Evolutionary conservation across 164 flowering plant species (phyloP), one percentile per base, ranked within the genome.

Genomic region (Platanus orientalis): DNA sequence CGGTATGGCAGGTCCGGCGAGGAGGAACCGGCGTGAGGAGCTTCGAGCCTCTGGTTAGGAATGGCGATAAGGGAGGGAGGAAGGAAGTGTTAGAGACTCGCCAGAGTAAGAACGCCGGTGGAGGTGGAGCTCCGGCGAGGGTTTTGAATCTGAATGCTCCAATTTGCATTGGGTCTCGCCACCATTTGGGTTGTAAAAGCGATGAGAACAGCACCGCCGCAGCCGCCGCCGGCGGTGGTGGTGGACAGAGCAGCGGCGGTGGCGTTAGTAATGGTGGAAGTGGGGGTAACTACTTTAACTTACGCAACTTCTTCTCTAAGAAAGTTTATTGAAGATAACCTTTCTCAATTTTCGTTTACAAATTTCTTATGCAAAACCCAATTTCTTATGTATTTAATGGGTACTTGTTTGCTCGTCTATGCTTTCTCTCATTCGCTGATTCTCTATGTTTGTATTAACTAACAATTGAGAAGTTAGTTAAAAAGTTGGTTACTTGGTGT

Each of bases 1-100:
- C 96, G 0, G 90, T 88, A 16, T 88, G 98, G 96, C 94, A 84
- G 72, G 80, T 78, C 45, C 83, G 87, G n/a, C 88, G 88, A 1
- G 67, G 77, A 2, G 70, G 70, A 14, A 45, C 75, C 13, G 75
- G 66, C 1, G 21, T 11, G 27, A 73, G 66, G 49, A 53, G 47
- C 25, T 57, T 68, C 49, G 88, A 72, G 21, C 65, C 73, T 24
- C 34, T 21, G 49, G 72, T 28, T 10, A 48, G 69, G 21, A 67
- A 44, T 44, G 66, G 68, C 19, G 76, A 71, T 40, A 76, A 64
- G 26, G 73, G 59, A 17, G 45, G 60, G 2, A 75, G 63, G 47
- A 82, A 72, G 42, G 83, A 79, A 47, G 65, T 57, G 0, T 16
- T 42, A 7, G 78, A 65, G 21, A 13, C 7, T 45, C 74, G 78